A percentile compares a stretch with the other conserved stretches of the same genome.
Conservation (phyloP, 176 grass and related monocot species). For the Aegilops tauschii region DNA sequence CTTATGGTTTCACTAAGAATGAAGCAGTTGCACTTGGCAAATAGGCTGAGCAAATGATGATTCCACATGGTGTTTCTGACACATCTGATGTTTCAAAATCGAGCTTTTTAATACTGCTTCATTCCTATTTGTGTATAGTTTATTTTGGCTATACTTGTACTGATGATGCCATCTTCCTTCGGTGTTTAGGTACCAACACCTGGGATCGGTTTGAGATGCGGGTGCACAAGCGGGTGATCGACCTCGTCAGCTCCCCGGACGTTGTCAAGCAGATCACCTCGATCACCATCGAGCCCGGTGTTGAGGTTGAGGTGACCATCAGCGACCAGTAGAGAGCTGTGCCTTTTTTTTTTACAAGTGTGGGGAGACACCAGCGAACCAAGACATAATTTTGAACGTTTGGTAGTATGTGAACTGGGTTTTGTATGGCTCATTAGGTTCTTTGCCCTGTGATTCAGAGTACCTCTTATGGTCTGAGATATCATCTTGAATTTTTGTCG, state of each 20-base stretch:
- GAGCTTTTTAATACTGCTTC: constrained; percentile 48
- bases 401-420: constrained; percentile 5
- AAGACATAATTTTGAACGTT: not conserved
- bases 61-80: constrained; percentile 12
- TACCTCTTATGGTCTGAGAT: not conserved
- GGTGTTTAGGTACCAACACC: constrained; percentile 54
- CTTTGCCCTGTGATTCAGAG: not conserved
- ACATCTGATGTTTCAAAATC: constrained; percentile 45
- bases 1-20: no score
- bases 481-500: not conserved
- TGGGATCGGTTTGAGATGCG: constrained; percentile 75
- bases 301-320: constrained; percentile 68
- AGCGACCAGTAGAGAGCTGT: constrained; percentile 16
- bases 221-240: constrained; percentile 67
- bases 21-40: no score
- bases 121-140: no score
- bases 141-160: no score
- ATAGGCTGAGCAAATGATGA: constrained; percentile 41
- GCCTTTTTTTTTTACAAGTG: not conserved
- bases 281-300: constrained; percentile 64
- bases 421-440: not conserved
- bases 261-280: constrained; percentile 78
- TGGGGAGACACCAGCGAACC: not conserved
- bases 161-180: no score
- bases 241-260: constrained; percentile 52